Base-by-base conservation (phyloP, 441 rosid genomes). In the Erodium texanum region DNA sequence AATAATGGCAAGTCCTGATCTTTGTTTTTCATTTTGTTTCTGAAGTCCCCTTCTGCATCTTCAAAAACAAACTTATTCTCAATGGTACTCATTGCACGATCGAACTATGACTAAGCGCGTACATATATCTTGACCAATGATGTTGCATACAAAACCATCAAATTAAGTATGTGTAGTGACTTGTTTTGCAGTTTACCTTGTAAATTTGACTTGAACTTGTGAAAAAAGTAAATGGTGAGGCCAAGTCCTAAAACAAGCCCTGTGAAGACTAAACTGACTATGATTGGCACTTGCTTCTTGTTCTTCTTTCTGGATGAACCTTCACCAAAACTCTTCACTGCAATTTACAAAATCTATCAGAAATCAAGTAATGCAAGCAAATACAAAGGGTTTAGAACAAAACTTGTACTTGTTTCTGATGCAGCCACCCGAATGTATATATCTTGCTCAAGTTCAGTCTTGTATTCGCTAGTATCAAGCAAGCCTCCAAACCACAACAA, bases 401-500 rank as follows among this genome's bases (percentile, higher is more conserved):
- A 38, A 38, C 45, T 38, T 76, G 70, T 11, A 83, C 89, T 84
- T 24, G 85, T 62, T 75, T 86, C 92, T 24, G 84, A 65, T 68
- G 90, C 82, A 18, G 89, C 76, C 67, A 85, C 64, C 65, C 85
- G 74, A 45, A 87, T 74, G 66, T 72, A 89, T 36, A 88, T 79
- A 80, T 82, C 87, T 48, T 87, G 90, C 7, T 94, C 91, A 8
- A 76, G 77, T 0, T 23, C 64, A 0, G 70, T 65, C 45, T 38
- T 38, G 52, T 89, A 87, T 32, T 81, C 77, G 67, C 93, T 72
- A 45, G 81, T 75, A 71, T 88, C 95, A 52, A 74, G 6, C 56
- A 91, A 73, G 5, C 83, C 83, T 0, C 71, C 85, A 18, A 75
- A 77, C 93, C 99, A 92, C 20, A 81, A 73, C 56, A 88, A 90